Evolutionary conservation across 1,284 basidiomycete genomes (phyloP).

Genomic region (Leccinum olivaceoglutinosum): DNA sequence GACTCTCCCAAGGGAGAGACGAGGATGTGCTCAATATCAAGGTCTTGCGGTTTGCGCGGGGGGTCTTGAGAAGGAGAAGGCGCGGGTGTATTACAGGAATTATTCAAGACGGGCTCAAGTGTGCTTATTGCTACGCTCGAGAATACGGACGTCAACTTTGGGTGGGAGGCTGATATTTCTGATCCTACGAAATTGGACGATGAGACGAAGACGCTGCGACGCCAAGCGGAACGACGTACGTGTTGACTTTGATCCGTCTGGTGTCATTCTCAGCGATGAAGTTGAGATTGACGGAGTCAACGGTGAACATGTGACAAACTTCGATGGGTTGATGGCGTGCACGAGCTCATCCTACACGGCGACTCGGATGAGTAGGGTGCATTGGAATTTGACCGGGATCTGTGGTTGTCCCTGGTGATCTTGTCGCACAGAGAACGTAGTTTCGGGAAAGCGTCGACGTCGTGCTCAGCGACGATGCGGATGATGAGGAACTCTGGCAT

Average conservation of each 20-base stretch:
- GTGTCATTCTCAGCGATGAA: slow-evolving; percentile 70
- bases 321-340: slow-evolving; percentile 40
- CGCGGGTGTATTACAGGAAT: too few relatives aligned
- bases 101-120: too few relatives aligned
- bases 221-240: slow-evolving; percentile 48
- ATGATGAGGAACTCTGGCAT: slow-evolving; percentile 9
- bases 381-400: slow-evolving; percentile 39
- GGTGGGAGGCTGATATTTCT: slow-evolving; percentile 61
- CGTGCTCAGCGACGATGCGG: not conserved
- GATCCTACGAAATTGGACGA: slow-evolving; percentile 41
- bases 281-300: slow-evolving; percentile 59
- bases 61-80: too few relatives aligned
- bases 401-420: slow-evolving; percentile 38
- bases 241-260: slow-evolving; percentile 79
- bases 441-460: slow-evolving; percentile 30
- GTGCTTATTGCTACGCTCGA: too few relatives aligned
- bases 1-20: too few relatives aligned
- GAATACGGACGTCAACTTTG: too few relatives aligned
- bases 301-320: slow-evolving; percentile 48
- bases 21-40: too few relatives aligned
- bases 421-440: slow-evolving; percentile 36
- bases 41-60: too few relatives aligned
- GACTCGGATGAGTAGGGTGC: slow-evolving; percentile 58
- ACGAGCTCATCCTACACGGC: slow-evolving; percentile 75
- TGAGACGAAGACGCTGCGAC: not conserved